Conservation (phyloP, 805 yeast genomes). For the Saccharomycopsis sp. region DNA sequence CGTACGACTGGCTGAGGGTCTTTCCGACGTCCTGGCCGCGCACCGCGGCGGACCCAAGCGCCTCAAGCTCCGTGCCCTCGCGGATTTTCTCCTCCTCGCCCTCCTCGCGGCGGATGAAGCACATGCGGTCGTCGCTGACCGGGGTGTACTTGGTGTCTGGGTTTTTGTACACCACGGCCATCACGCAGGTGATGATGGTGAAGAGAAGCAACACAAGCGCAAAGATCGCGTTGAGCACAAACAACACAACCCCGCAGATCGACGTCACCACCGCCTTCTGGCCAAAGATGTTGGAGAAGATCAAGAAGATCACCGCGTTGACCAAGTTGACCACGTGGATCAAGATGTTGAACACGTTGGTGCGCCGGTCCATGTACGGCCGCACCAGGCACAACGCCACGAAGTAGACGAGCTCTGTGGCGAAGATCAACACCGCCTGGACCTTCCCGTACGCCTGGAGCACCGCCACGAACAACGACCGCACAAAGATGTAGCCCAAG, state of each 20-base stretch:
- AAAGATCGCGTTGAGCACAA: conserved; percentile 82
- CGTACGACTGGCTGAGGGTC: conserved; percentile 1
- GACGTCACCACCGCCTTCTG: conserved; percentile 88
- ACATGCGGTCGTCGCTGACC: conserved; percentile 91
- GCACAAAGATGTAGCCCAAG: conserved; percentile 58
- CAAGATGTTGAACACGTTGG: conserved; percentile 87
- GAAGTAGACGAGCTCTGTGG: conserved; percentile 66
- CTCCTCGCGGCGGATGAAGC: conserved; percentile 75
- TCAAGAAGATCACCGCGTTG: conserved; percentile 80
- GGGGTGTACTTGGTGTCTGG: conserved; percentile 96
- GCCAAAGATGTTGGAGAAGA: conserved; percentile 76
- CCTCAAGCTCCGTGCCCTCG: conserved; percentile 21
- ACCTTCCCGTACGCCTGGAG: conserved; percentile 74
- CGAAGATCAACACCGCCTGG: conserved; percentile 73
- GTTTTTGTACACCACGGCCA: conserved; percentile 80
- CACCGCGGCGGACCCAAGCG: conserved; percentile 20
- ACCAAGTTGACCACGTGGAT: conserved; percentile 73
- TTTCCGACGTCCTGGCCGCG: conserved; percentile 16
- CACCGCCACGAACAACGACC: conserved; percentile 81
- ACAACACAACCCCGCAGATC: conserved; percentile 84
- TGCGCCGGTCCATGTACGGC: conserved; percentile 92
- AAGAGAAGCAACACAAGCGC: conserved; percentile 76
- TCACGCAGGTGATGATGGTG: conserved; percentile 79
- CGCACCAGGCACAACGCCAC: conserved; percentile 58
- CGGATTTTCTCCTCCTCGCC: conserved; percentile 26